Evolutionary conservation across 495 filamentous ascomycete genomes (phyloP), one percentile per base, ranked within the genome.

Genomic region (Jackrogersella minutella): DNA sequence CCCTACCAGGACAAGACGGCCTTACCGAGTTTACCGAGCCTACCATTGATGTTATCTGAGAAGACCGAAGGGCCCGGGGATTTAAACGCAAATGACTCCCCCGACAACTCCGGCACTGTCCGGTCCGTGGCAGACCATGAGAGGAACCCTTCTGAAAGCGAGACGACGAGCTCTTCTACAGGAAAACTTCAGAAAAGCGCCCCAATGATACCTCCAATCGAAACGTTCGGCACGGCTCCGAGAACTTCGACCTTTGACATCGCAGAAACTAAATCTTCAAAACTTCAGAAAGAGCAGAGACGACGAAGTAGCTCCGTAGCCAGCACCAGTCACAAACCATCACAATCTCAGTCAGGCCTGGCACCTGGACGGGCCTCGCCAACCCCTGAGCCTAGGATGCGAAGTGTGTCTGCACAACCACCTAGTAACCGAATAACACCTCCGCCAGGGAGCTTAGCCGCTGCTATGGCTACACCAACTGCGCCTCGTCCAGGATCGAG

Each of bases 361-460:
- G 55, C 51, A 34, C 64, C 67, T 28, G 54, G 58, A 53, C 43
- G 43, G 26, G 55, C 30, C 39, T 77, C 79, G 5, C 74, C 77
- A 1, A 46, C 68, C 5, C 43, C 70, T 7, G 70, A 71, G 1
- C 50, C 69, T 4, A 67, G 75, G 13, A 64, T 57, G 11, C 77
- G 80, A 47, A 81, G 80, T 55, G 74, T 68, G 31, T 82, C 80
- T 16, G 79, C 74, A 14, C 75, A 80, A 26, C 76, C 78, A 5
- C 69, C 76, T 1, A 22, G 44, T 3, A 36, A 31, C 14, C 65
- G 74, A 21, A 50, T 55, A 2, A 21, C 19, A 28, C 63, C 58
- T 7, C 68, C 52, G 16, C 70, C 76, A 14, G 74, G 70, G 17
- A 66, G 49, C 17, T 69, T 72, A 2, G 52, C 70, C 4, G 69